Evolutionary conservation across 768 basidiomycete species (phyloP).

Genomic region (Hortiboletus campestris): DNA sequence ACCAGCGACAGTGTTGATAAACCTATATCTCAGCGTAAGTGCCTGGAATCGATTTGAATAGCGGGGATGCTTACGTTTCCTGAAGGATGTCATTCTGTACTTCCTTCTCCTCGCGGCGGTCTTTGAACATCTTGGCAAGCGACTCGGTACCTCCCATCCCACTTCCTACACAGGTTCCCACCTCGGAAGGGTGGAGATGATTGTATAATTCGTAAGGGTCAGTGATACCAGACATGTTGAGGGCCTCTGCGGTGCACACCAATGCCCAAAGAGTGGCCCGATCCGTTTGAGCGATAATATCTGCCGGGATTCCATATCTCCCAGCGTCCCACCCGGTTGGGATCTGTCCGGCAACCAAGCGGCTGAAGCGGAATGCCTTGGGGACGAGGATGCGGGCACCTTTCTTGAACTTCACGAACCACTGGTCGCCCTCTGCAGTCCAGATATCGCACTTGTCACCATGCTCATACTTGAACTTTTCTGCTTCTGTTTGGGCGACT

Average conservation of each 20-base stretch:
- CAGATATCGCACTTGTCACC: slow-evolving; percentile 96
- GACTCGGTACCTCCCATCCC: slow-evolving; percentile 97
- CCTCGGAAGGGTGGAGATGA: slow-evolving; percentile 93
- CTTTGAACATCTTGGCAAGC: slow-evolving; percentile 97
- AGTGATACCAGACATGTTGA: slow-evolving; percentile 95
- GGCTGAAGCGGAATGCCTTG: slow-evolving; percentile 93
- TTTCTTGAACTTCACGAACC: slow-evolving; percentile 99
- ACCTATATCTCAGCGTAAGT: slow-evolving; percentile 45
- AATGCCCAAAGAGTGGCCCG: slow-evolving; percentile 93
- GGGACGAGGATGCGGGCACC: slow-evolving; percentile 91
- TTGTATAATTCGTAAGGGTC: slow-evolving; percentile 99
- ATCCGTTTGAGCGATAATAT: slow-evolving; percentile 93
- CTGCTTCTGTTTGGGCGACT: slow-evolving; percentile 85
- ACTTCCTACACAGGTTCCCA: slow-evolving; percentile 90
- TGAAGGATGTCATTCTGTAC: slow-evolving; percentile 98
- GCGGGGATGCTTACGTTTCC: slow-evolving; percentile 72
- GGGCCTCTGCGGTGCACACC: slow-evolving; percentile 90
- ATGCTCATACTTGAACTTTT: slow-evolving; percentile 95
- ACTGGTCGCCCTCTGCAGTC: slow-evolving; percentile 89
- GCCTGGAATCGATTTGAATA: background rate
- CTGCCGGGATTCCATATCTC: slow-evolving; percentile 94
- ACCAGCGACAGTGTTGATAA: slow-evolving; percentile 98
- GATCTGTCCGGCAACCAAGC: slow-evolving; percentile 92
- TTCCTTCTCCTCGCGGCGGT: slow-evolving; percentile 95
- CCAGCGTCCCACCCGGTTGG: slow-evolving; percentile 98